phyloP scores from a whole-genome alignment of 805 yeast genomes.

The Kregervanrija pseudodelftensis region DNA sequence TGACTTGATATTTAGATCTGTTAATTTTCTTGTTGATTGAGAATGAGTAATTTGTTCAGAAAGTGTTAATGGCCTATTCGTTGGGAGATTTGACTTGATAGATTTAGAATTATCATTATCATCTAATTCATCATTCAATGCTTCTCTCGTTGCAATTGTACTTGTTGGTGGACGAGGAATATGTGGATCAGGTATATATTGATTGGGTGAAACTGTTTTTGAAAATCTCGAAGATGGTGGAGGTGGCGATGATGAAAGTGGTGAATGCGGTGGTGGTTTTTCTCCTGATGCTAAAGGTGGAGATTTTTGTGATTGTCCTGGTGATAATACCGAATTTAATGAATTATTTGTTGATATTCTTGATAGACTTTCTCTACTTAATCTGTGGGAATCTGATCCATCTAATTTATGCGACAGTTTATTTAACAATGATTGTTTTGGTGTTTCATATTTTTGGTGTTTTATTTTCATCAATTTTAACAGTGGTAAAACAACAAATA shows the following conservation, averaged over 20 bases:
- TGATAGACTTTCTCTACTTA: too few species aligned
- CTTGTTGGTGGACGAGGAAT: neutral
- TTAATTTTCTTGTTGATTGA: slow-evolving; percentile 26
- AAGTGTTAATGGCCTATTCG: slow-evolving; percentile 1
- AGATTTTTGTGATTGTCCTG: too few species aligned
- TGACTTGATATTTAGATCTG: slow-evolving; percentile 24
- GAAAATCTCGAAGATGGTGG: neutral
- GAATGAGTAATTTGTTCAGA: slow-evolving; percentile 17
- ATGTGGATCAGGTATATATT: too few species aligned
- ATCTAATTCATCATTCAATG: slow-evolving; percentile 6
- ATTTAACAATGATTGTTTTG: too few species aligned
- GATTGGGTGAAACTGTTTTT: neutral
- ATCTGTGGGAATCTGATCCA: too few species aligned
- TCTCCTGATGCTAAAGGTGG: too few species aligned
- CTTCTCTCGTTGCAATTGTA: slow-evolving; percentile 10
- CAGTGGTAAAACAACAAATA: slow-evolving; percentile 50
- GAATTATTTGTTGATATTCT: too few species aligned
- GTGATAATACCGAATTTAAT: too few species aligned
- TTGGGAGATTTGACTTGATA: neutral
- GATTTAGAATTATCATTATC: neutral
- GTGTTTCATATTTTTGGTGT: slow-evolving; percentile 2
- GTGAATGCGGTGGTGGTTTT: neutral
- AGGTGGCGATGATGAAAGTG: neutral
- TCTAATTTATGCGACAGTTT: too few species aligned
- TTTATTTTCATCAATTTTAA: slow-evolving; percentile 35